phyloP scores from a whole-genome alignment of 2,329 filamentous ascomycete species.

The Pseudogymnoascus sp. region DNA sequence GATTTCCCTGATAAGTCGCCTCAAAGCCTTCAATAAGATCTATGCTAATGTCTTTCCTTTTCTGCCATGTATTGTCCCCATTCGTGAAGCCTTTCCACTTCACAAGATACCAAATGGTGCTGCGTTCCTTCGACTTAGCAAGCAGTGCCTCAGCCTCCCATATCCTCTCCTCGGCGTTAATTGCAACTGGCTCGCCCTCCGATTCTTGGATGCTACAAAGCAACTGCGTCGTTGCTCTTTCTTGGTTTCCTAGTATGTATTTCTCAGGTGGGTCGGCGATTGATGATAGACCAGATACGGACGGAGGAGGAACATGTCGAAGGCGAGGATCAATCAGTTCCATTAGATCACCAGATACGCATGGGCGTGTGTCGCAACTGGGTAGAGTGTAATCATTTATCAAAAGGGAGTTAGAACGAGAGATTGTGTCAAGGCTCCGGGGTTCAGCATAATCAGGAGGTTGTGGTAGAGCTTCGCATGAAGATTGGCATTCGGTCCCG shows the following conservation, averaged over 20 bases:
- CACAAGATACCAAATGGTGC: constrained; percentile 18
- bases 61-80: constrained; percentile 18
- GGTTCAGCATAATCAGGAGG: constrained; percentile 12
- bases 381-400: constrained; percentile 12
- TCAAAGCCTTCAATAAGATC: constrained; percentile 15
- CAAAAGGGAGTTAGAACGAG: constrained; percentile 13
- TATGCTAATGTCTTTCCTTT: constrained; percentile 13
- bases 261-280: background rate
- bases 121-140: constrained; percentile 19
- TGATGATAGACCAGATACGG: background rate
- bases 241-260: background rate
- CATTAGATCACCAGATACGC: background rate
- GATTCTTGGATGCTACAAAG: background rate
- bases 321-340: background rate
- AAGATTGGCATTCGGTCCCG: constrained; percentile 13
- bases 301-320: background rate
- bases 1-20: constrained; percentile 15
- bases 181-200: background rate
- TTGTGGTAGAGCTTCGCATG: constrained; percentile 14
- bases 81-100: constrained; percentile 20
- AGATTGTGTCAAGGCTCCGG: constrained; percentile 13
- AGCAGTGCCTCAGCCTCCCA: constrained; percentile 19
- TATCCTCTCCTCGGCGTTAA: background rate
- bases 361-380: constrained; percentile 12
- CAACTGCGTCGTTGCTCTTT: background rate